A percentile compares a stretch with the other conserved stretches of the same genome.
Evolutionary conservation across 2,329 filamentous ascomycete genomes (phyloP).

Genomic region (Neopestalotiopsis sp.): DNA sequence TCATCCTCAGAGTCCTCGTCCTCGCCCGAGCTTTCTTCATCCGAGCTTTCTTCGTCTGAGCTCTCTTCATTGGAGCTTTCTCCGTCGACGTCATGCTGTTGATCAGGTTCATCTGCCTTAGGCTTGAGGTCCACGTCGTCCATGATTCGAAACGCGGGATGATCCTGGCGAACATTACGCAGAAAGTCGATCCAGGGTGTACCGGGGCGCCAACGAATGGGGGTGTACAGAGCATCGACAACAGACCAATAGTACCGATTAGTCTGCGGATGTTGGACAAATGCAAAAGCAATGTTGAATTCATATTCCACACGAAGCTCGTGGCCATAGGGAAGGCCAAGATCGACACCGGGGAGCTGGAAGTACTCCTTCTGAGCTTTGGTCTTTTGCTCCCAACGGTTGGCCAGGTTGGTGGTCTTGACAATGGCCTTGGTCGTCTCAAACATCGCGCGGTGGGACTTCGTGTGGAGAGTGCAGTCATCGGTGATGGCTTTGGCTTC

Average conservation of each 20-base stretch:
- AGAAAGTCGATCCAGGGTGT: slow-evolving; percentile 19
- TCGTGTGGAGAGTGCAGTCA: neutral
- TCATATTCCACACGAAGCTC: no score
- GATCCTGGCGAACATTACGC: slow-evolving; percentile 14
- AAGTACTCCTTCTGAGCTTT: slow-evolving; percentile 11
- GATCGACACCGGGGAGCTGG: slow-evolving; percentile 20
- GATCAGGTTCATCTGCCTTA: neutral
- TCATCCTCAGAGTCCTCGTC: no score
- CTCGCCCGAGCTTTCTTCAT: no score
- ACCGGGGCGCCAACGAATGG: slow-evolving; percentile 17
- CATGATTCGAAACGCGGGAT: neutral
- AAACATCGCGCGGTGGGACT: neutral
- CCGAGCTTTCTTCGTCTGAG: neutral
- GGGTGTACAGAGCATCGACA: neutral
- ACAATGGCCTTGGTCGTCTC: neutral
- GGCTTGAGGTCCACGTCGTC: neutral
- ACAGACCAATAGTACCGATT: neutral
- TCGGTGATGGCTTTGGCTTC: neutral
- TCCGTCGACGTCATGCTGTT: neutral
- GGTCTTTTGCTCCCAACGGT: slow-evolving; percentile 15
- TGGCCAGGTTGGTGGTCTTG: neutral
- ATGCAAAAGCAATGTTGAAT: no score
- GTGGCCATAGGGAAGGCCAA: slow-evolving; percentile 18
- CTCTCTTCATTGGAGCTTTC: neutral
- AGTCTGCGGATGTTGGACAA: no score